A percentile compares a stretch with the other conserved stretches of the same genome.
Conservation (phyloP, 2,329 filamentous ascomycete species). For the Pyrenophora graminea region DNA sequence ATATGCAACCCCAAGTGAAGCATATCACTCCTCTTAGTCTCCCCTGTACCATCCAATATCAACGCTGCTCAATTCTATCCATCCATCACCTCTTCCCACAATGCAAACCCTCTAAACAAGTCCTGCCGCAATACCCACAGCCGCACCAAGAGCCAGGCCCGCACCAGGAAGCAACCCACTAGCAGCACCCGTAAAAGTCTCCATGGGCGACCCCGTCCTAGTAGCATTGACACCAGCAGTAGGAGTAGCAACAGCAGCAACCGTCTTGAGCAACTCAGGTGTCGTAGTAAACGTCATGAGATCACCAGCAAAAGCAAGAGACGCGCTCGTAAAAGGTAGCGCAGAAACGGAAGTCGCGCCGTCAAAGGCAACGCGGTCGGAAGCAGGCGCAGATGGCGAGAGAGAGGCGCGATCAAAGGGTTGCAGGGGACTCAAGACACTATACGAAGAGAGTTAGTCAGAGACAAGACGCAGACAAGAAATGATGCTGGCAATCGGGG, state of each 20-base stretch:
- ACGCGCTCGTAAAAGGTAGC: slow-evolving; percentile 20
- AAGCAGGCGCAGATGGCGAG: slow-evolving; percentile 18
- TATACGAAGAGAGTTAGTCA: slow-evolving; percentile 1
- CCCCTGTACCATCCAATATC: too few species aligned
- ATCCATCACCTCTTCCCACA: too few species aligned
- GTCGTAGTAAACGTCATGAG: slow-evolving; percentile 31
- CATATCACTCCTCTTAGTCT: too few species aligned
- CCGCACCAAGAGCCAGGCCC: slow-evolving; percentile 2
- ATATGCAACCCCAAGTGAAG: too few species aligned
- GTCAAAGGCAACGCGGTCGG: slow-evolving; percentile 30
- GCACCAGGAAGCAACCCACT: not conserved
- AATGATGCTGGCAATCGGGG: too few species aligned
- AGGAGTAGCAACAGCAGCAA: slow-evolving; percentile 26
- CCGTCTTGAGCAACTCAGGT: slow-evolving; percentile 29
- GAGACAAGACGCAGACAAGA: not conserved
- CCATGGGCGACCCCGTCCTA: not conserved
- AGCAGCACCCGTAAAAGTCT: slow-evolving; percentile 4
- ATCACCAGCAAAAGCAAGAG: slow-evolving; percentile 28
- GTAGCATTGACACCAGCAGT: slow-evolving; percentile 7
- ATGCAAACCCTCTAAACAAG: not conserved
- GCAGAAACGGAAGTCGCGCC: slow-evolving; percentile 21
- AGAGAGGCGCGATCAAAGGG: slow-evolving; percentile 27
- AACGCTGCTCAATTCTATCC: not conserved
- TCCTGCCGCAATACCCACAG: slow-evolving; percentile 1
- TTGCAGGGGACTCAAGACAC: slow-evolving; percentile 20